phyloP scores from a whole-genome alignment of 257 asterid genomes.

The Nicotiana obtusifolia region DNA sequence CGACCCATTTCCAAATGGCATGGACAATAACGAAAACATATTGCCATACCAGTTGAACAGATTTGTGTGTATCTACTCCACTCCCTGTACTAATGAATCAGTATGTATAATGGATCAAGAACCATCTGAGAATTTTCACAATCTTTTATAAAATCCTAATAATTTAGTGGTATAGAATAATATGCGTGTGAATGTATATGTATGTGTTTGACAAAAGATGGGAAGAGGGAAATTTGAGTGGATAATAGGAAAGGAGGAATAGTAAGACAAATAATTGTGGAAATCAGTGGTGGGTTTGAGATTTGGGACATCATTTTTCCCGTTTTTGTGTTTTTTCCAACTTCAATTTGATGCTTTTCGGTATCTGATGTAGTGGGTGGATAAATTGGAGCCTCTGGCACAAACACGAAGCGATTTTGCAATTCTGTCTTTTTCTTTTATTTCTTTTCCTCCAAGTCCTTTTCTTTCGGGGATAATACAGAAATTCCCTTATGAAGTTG shows the following conservation, averaged over 20 bases:
- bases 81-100: background rate
- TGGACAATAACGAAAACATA: constrained; percentile 20
- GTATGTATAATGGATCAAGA: background rate
- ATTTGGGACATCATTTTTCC: background rate
- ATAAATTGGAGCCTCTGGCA: background rate
- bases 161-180: background rate
- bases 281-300: constrained; percentile 6
- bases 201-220: background rate
- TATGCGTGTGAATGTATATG: background rate
- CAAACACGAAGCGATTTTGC: background rate
- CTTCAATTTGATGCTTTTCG: background rate
- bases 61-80: background rate
- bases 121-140: background rate
- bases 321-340: background rate
- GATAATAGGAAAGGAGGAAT: background rate
- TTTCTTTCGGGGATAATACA: background rate
- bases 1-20: constrained; percentile 48
- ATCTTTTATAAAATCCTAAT: background rate
- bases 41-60: constrained; percentile 40
- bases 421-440: background rate
- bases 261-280: background rate
- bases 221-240: background rate
- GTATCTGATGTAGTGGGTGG: background rate
- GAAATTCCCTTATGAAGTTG: background rate
- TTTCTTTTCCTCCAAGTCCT: background rate